Conservation (phyloP, 108 stramenopile genomes). For the Stephanodiscus minutulus region DNA sequence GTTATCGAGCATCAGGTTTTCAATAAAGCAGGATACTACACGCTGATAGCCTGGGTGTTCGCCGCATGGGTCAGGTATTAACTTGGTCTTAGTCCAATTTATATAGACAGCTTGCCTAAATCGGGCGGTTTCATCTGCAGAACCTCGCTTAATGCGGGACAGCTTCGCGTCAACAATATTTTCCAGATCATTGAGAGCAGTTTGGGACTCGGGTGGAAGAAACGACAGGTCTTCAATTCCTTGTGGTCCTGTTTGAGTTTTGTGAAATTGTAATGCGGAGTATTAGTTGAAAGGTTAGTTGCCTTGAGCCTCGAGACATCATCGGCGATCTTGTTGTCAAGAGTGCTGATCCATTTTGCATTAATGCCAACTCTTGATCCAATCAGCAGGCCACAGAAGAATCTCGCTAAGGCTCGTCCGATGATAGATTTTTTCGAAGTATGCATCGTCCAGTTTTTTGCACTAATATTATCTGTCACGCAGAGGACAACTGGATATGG, state of each 20-base stretch:
- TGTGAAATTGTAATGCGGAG: slow-evolving; percentile 9
- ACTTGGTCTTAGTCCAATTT: not conserved
- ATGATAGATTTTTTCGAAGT: not conserved
- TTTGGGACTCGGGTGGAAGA: slow-evolving; percentile 1
- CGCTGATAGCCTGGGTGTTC: not conserved
- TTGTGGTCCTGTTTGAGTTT: slow-evolving; percentile 10
- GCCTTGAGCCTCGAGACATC: too few relatives aligned
- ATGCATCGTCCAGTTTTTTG: too few relatives aligned
- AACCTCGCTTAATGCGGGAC: slow-evolving; percentile 1
- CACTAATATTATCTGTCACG: too few relatives aligned
- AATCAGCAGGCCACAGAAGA: too few relatives aligned
- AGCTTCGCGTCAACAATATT: not conserved
- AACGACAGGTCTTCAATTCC: not conserved
- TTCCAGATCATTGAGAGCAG: not conserved
- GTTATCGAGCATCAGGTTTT: not conserved
- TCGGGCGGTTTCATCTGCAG: not conserved
- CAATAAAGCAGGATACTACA: not conserved
- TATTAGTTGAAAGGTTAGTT: too few relatives aligned
- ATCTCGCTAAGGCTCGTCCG: slow-evolving; percentile 15
- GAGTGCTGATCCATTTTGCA: not conserved
- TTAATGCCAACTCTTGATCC: too few relatives aligned
- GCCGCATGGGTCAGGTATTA: not conserved
- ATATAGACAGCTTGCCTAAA: not conserved
- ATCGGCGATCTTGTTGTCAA: slow-evolving; percentile 24
- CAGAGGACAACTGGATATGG: too few relatives aligned